These are phyloP conservation scores for Geotrichum aggregatum DNA, from an alignment of 1,139 yeast genomes.

Conservation along the genomic window DNA sequence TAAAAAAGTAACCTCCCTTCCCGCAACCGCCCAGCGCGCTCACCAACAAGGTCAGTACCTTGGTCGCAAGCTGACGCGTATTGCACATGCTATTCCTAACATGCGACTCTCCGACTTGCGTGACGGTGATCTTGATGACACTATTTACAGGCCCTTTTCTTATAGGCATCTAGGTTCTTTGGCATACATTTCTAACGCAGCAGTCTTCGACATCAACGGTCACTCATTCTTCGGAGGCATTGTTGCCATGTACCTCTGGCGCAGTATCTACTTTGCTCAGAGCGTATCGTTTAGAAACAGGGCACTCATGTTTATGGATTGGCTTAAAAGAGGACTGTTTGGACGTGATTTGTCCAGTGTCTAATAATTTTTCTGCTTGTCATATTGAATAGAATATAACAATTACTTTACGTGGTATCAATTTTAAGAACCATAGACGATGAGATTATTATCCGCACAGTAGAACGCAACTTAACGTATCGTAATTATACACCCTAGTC, in stretches of 20 bases:
- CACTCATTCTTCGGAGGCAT: constrained; percentile 55
- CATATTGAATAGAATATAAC: not conserved
- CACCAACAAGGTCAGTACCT: constrained; percentile 60
- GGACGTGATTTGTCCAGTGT: constrained; percentile 53
- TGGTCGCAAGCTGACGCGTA: constrained; percentile 51
- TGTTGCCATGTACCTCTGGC: constrained; percentile 63
- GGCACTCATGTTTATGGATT: constrained; percentile 55
- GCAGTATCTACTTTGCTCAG: constrained; percentile 62
- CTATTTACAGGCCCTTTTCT: constrained; percentile 52
- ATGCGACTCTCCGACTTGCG: constrained; percentile 43
- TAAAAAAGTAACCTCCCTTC: constrained; percentile 57
- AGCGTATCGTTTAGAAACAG: constrained; percentile 58
- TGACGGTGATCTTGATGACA: constrained; percentile 52
- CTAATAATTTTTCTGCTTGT: constrained; percentile 4
- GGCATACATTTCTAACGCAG: constrained; percentile 62
- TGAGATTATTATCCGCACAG: too few relatives aligned
- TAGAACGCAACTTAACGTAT: too few relatives aligned
- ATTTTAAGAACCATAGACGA: too few relatives aligned
- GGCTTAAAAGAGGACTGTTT: constrained; percentile 59
- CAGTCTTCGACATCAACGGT: constrained; percentile 60
- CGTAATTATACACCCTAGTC: too few relatives aligned
- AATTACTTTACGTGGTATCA: not conserved
- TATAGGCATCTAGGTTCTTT: constrained; percentile 58
- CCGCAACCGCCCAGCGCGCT: constrained; percentile 68
- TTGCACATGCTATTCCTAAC: constrained; percentile 43